These are phyloP conservation scores for Lipomyces orientalis DNA, from an alignment of 805 yeast species.

Conservation along the genomic window DNA sequence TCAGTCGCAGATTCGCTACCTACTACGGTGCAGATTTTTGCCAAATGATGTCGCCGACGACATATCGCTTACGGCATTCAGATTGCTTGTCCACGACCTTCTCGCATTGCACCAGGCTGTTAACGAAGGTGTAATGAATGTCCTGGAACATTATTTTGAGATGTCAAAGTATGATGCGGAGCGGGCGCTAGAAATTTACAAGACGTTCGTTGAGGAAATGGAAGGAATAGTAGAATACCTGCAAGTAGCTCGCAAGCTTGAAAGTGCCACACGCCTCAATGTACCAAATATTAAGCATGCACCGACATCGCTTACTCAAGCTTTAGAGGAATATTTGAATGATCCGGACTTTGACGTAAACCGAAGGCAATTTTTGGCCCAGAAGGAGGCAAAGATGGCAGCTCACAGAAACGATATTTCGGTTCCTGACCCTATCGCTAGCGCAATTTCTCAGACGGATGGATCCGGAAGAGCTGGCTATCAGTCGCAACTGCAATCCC, in stretches of 20 bases:
- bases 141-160: conserved; percentile 93
- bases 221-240: conserved; percentile 85
- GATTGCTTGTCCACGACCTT: conserved; percentile 88
- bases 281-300: conserved; percentile 98
- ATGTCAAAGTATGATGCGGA: conserved; percentile 86
- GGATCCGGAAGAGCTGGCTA: not conserved
- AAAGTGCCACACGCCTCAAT: conserved; percentile 81
- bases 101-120: conserved; percentile 84
- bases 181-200: conserved; percentile 82
- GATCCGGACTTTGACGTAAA: conserved; percentile 85
- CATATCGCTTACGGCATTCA: conserved; percentile 78
- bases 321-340: conserved; percentile 84
- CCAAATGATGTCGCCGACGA: conserved; percentile 87
- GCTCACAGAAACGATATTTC: conserved; percentile 24
- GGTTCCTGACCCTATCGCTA: conserved; percentile 1
- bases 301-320: conserved; percentile 86
- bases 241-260: conserved; percentile 87
- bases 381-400: conserved; percentile 54
- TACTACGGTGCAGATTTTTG: conserved; percentile 73
- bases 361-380: conserved; percentile 76
- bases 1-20: conserved; percentile 75
- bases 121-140: conserved; percentile 94
- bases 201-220: conserved; percentile 82
- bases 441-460: conserved; percentile 34
- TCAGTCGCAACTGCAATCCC: conserved; percentile 40